Conservation (phyloP, 108 stramenopile genomes). For the Pseudonitzschia multistriata region DNA sequence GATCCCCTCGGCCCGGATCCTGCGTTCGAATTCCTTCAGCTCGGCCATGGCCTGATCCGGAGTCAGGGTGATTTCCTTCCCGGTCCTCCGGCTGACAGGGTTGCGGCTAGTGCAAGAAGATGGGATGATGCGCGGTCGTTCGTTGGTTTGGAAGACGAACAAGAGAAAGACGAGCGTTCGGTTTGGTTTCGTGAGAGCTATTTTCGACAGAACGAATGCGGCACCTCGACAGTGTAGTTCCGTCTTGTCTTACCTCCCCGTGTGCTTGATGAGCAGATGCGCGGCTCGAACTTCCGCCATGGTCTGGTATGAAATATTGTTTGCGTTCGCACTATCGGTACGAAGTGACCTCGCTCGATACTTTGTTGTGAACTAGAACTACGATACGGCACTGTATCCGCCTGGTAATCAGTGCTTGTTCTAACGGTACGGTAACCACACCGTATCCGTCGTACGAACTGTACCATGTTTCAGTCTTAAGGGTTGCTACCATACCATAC, state of each 20-base stretch:
- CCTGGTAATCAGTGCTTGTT: too few relatives aligned
- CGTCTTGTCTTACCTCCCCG: slow-evolving; percentile 41
- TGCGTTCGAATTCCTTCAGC: slow-evolving; percentile 58
- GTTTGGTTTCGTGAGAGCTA: neutral
- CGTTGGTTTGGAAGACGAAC: neutral
- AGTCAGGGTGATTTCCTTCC: slow-evolving; percentile 56
- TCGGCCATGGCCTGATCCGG: slow-evolving; percentile 75
- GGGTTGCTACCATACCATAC: too few relatives aligned
- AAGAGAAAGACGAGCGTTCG: neutral
- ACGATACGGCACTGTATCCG: too few relatives aligned
- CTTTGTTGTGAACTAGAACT: too few relatives aligned
- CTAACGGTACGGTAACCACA: too few relatives aligned
- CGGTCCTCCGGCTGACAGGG: slow-evolving; percentile 83
- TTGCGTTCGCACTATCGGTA: too few relatives aligned
- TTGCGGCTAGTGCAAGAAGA: slow-evolving; percentile 28
- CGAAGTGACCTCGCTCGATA: too few relatives aligned
- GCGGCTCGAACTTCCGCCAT: slow-evolving; percentile 79
- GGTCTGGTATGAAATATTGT: slow-evolving; percentile 10
- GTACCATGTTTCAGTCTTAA: too few relatives aligned
- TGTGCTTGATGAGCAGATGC: slow-evolving; percentile 96
- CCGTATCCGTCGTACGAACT: too few relatives aligned
- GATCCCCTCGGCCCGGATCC: slow-evolving; percentile 60
- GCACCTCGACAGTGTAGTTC: too few relatives aligned
- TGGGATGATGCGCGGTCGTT: neutral
- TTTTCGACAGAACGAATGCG: too few relatives aligned